A percentile compares a stretch with the other conserved stretches of the same genome.
Evolutionary conservation across 306 rosid species (phyloP).

Genomic region (Citrullus colocynthis): DNA sequence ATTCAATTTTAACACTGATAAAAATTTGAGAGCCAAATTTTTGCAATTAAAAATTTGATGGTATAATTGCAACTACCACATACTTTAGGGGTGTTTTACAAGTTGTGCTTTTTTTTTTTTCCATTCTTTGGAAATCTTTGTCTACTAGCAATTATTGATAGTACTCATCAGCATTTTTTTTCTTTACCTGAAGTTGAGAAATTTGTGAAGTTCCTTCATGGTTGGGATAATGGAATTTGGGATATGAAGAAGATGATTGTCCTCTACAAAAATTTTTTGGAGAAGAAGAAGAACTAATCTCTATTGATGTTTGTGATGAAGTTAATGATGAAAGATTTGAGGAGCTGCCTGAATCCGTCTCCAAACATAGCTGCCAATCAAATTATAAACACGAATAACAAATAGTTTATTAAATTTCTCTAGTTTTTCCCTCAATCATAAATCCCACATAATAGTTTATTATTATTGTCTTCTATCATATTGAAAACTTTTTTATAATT

Average conservation of each 20-base stretch:
- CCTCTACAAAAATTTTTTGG: conserved; percentile 38
- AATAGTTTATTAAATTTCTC: too few species aligned
- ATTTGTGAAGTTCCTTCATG: conserved; percentile 16
- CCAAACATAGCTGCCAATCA: conserved; percentile 38
- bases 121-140: neutral
- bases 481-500: too few species aligned
- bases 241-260: conserved; percentile 34
- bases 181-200: neutral
- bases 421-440: too few species aligned
- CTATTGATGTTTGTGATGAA: conserved; percentile 41
- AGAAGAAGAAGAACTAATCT: conserved; percentile 22
- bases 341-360: conserved; percentile 40
- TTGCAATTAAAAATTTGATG: too few species aligned
- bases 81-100: too few species aligned
- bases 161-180: neutral
- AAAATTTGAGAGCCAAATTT: too few species aligned
- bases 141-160: neutral
- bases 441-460: too few species aligned
- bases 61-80: too few species aligned
- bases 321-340: conserved; percentile 34
- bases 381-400: too few species aligned
- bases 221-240: conserved; percentile 32
- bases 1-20: too few species aligned
- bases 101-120: too few species aligned
- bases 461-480: too few species aligned